Evolutionary conservation across 306 rosid species (phyloP), one percentile per base, ranked within the genome.

Genomic region (Nissolia schottii): DNA sequence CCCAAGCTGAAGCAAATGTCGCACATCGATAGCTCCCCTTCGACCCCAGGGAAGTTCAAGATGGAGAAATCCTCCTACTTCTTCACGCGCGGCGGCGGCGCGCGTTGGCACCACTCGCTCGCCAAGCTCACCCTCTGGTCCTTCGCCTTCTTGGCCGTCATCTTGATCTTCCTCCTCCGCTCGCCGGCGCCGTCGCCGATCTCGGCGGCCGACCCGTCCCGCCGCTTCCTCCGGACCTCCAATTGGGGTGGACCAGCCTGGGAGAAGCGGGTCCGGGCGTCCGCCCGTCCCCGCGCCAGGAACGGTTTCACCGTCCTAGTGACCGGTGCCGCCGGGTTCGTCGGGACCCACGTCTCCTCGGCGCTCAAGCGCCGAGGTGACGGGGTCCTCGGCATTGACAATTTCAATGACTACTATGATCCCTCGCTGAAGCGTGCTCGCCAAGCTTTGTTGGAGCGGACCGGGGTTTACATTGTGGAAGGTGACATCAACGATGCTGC

Each of bases 1-100:
- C 74, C 57, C 5, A 18, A 86, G 71, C 77, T 79, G 84, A 84
- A 77, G 80, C 88, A 83, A 82, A 87, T 89, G 98, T 85, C 96
- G 23, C 90, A 87, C 75, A 70, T 79, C 2, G 93, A 94, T 69
- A 81, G 89, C 79, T 83, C 84, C 43, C 98, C 98, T 11, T 86
- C 97, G 3, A 91, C 97, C 10, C 96, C 98, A 3, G 98, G 97
- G 7, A 94, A 94, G 84, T 85, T 91, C 85, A 94, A 93, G 90
- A 87, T 89, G 87, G 97, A 92, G 9, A 92, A 92, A 53, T 81
- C 92, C 3, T 79, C 97, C 0, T 89, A 87, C 82, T 77, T 86
- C 72, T 45, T 45, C 51, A 5, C 51, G 10, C 51, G 51, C 20
- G 51, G 7, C 18, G 88, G 89, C 81, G 76, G 96, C 20, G 73